These are phyloP conservation scores for Fusarium phyllophilum DNA, from an alignment of 2,329 filamentous ascomycete species.

Conservation along the genomic window DNA sequence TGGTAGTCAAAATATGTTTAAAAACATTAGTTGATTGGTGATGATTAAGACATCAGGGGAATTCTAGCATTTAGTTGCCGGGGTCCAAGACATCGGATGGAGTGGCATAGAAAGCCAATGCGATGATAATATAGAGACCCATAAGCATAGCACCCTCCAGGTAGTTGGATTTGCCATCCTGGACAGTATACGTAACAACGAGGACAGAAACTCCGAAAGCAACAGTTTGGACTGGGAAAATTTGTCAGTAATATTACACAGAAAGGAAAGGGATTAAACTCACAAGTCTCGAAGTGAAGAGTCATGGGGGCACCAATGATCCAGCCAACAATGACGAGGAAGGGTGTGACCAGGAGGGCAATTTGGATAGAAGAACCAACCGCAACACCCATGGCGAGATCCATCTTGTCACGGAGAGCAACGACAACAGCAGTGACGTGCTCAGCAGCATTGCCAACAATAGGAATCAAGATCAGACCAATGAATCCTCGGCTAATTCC, in stretches of 20 bases:
- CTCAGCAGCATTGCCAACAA: constrained; percentile 83
- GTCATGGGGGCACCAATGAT: constrained; percentile 78
- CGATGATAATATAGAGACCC: constrained; percentile 68
- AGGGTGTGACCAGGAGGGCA: constrained; percentile 81
- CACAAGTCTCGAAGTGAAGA: constrained; percentile 76
- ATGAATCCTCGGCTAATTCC: constrained; percentile 85
- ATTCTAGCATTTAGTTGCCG: constrained; percentile 9
- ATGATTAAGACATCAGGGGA: neutral
- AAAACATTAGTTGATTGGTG: neutral
- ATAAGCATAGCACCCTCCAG: constrained; percentile 78
- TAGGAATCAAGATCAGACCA: constrained; percentile 80
- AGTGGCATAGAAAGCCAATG: constrained; percentile 68
- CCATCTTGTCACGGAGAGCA: constrained; percentile 80
- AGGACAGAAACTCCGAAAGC: constrained; percentile 80
- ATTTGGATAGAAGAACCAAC: constrained; percentile 87
- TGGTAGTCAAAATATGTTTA: neutral
- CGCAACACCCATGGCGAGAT: constrained; percentile 79
- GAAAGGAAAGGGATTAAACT: constrained; percentile 24
- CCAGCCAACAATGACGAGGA: constrained; percentile 84
- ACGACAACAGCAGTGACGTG: constrained; percentile 86
- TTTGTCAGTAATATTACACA: constrained; percentile 21
- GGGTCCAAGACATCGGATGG: constrained; percentile 59
- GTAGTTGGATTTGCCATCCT: constrained; percentile 87
- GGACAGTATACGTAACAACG: constrained; percentile 79
- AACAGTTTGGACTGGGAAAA: constrained; percentile 71